Conservation (phyloP, 306 rosid genomes). For the Cicer chorassanicum region DNA sequence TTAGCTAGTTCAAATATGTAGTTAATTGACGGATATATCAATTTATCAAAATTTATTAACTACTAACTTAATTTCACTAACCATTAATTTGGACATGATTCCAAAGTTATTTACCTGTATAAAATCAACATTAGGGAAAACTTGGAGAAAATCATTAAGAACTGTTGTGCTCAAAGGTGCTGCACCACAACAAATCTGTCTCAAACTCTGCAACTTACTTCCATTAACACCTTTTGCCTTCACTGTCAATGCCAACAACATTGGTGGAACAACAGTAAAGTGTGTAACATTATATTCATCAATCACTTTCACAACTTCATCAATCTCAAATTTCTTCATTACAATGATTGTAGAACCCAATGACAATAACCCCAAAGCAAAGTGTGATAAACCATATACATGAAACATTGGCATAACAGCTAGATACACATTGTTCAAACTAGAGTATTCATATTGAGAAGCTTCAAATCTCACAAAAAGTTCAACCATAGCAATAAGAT, state of each 20-base stretch:
- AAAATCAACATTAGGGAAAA: slow-evolving; percentile 73
- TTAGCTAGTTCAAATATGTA: no score
- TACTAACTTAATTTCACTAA: no score
- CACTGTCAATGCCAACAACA: slow-evolving; percentile 65
- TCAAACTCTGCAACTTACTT: slow-evolving; percentile 63
- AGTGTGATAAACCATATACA: slow-evolving; percentile 67
- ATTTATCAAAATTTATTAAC: no score
- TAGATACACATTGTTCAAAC: slow-evolving; percentile 61
- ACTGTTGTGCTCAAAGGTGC: slow-evolving; percentile 61
- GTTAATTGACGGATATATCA: no score
- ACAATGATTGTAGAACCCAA: slow-evolving; percentile 75
- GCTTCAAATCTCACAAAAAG: slow-evolving; percentile 80
- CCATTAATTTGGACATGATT: background rate
- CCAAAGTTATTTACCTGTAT: slow-evolving; percentile 68
- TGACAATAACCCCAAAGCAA: slow-evolving; percentile 68
- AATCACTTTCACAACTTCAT: slow-evolving; percentile 59
- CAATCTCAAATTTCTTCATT: slow-evolving; percentile 64
- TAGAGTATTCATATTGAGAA: slow-evolving; percentile 63
- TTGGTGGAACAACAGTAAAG: slow-evolving; percentile 81
- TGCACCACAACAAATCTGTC: slow-evolving; percentile 83
- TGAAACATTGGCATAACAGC: slow-evolving; percentile 87
- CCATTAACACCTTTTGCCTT: slow-evolving; percentile 46
- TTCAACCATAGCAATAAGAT: slow-evolving; percentile 66
- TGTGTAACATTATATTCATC: slow-evolving; percentile 72
- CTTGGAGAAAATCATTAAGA: slow-evolving; percentile 58